These are phyloP conservation scores for Primulina tabacum DNA, from an alignment of 257 asterid species.

Conservation along the genomic window DNA sequence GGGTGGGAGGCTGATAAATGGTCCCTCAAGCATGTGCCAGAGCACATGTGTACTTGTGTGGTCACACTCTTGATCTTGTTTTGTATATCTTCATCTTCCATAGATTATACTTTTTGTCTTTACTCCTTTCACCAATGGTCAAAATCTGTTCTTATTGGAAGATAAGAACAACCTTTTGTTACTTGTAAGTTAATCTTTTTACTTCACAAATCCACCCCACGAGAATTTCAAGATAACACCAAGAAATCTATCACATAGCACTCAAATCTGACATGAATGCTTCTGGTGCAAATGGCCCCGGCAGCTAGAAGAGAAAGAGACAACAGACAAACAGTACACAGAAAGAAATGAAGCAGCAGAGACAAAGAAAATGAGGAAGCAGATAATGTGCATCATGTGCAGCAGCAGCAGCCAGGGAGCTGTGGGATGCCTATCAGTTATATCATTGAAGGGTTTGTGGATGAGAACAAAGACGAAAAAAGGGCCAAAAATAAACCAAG, in stretches of 20 bases:
- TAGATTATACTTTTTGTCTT: background rate
- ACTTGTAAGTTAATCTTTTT: background rate
- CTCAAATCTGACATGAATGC: conserved; percentile 18
- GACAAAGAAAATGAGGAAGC: conserved; percentile 29
- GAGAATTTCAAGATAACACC: background rate
- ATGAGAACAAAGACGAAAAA: conserved; percentile 29
- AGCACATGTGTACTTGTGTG: conserved; percentile 22
- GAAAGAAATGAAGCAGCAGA: conserved; percentile 30
- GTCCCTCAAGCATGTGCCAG: conserved; percentile 30
- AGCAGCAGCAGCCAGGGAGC: conserved; percentile 28
- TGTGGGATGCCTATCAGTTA: conserved; percentile 48
- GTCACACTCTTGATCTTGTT: conserved; percentile 37
- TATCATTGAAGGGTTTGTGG: conserved; percentile 52
- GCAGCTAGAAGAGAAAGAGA: conserved; percentile 42
- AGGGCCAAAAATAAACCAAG: conserved; percentile 35
- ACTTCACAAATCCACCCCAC: background rate
- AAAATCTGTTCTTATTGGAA: background rate
- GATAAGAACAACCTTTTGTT: background rate
- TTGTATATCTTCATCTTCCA: background rate
- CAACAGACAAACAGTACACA: conserved; percentile 27
- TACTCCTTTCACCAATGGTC: background rate
- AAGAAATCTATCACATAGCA: conserved; percentile 5
- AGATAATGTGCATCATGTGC: conserved; percentile 28
- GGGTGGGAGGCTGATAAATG: conserved; percentile 4
- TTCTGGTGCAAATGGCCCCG: background rate